Evolutionary conservation across 2,329 filamentous ascomycete species (phyloP), one percentile per base, ranked within the genome.

Genomic region (Epicoccum nigrum): DNA sequence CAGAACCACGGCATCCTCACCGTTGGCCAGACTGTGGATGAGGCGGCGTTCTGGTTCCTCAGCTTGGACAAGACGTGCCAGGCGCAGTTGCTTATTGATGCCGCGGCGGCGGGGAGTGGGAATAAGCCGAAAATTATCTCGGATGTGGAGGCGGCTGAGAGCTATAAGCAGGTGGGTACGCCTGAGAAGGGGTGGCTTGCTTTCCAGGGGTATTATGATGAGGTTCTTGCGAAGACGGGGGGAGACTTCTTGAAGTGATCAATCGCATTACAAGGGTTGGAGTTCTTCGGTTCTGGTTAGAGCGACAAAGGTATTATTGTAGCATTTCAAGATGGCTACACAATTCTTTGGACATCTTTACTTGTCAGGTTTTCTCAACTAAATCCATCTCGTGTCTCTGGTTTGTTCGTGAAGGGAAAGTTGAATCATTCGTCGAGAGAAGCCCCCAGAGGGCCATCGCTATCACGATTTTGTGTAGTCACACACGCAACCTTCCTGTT

Each of bases 141-240:
- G 2, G 74, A 77, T 3, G 64, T 65, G 27, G 76, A 78, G 51
- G 76, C 75, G 3, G 57, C 50, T 4, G 71, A 71, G 52, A 73
- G 68, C 25, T 77, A 73, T 47, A 62, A 68, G 54, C 72, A 75
- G 46, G 74, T 79, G 1, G 78, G 76, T 2, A 76, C 68, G 27
- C 74, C 79, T 0, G 77, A 78, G 63, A 83, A 82, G 58, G 80
- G 79, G 0, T 83, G 77, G 78, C 65, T 82, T 35, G 77, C 76
- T 3, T 82, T 82, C 49, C 80, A 82, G 58, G 74, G 76, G 9
- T 81, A 82, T 55, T 82, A 80, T 59, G 80, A 83, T 64, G 79
- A 82, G 57, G 71, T 79, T n/a, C 56, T 81, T 30, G 76, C 75
- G 8, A 81, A 76, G 70, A 81, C 78, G 1, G 73, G 75, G 33